phyloP scores from a whole-genome alignment of 2,329 filamentous ascomycete genomes.

The Colletotrichum shisoi region DNA sequence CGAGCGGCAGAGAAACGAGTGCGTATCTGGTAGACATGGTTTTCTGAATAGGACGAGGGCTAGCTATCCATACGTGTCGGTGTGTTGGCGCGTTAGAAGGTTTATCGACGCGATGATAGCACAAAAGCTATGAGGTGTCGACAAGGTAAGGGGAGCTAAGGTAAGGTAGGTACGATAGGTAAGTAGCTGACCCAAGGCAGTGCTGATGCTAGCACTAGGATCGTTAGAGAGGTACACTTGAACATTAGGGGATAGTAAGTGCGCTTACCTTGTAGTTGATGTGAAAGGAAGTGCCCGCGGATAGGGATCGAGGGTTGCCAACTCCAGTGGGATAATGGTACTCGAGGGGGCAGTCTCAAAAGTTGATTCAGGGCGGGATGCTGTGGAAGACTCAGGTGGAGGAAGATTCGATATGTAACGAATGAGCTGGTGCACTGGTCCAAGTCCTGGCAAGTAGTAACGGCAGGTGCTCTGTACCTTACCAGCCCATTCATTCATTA shows the following conservation, averaged over 20 bases:
- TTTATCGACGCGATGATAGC: slow-evolving; percentile 7
- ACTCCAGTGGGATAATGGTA: background rate
- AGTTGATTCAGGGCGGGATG: background rate
- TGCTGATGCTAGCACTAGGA: background rate
- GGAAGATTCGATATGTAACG: background rate
- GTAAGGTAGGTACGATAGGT: background rate
- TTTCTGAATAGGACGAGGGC: slow-evolving; percentile 10
- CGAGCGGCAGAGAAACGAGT: slow-evolving; percentile 87
- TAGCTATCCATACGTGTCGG: slow-evolving; percentile 28
- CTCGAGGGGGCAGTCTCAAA: background rate
- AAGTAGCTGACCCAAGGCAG: slow-evolving; percentile 13
- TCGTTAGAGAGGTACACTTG: background rate
- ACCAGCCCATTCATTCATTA: background rate
- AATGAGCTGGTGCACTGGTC: background rate
- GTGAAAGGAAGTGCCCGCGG: background rate
- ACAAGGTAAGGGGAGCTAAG: background rate
- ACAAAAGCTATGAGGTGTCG: background rate
- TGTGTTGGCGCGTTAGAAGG: background rate
- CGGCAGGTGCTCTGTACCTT: background rate
- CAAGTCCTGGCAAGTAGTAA: background rate
- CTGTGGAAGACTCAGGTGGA: background rate
- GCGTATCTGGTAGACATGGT: slow-evolving; percentile 73
- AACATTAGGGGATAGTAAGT: background rate
- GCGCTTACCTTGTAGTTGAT: background rate
- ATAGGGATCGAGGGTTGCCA: background rate